These are phyloP conservation scores for Boletales sp. DNA, from an alignment of 768 basidiomycete genomes.

Conservation along the genomic window DNA sequence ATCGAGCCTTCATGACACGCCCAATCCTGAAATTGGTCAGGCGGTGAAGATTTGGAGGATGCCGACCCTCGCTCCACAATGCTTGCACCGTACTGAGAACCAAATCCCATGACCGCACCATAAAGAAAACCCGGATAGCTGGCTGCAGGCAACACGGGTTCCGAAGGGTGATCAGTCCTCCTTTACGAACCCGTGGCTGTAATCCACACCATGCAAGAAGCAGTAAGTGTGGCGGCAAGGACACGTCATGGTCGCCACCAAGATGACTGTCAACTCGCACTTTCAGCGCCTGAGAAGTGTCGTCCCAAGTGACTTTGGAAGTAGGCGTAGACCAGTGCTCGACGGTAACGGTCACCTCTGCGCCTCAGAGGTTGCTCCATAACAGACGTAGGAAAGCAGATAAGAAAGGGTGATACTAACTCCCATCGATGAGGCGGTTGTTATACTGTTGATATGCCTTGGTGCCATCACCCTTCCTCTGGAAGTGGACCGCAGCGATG, in stretches of 20 bases:
- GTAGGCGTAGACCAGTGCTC: slow-evolving; percentile 22
- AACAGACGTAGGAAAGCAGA: slow-evolving; percentile 33
- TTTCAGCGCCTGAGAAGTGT: slow-evolving; percentile 25
- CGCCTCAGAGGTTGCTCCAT: slow-evolving; percentile 14
- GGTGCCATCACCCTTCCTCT: slow-evolving; percentile 81
- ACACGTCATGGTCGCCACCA: slow-evolving; percentile 30
- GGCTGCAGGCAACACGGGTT: slow-evolving; percentile 24
- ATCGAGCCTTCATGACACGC: slow-evolving; percentile 25
- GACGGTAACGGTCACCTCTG: slow-evolving; percentile 19
- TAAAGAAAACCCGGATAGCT: slow-evolving; percentile 22
- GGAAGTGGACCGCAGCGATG: slow-evolving; percentile 82
- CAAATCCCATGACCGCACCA: slow-evolving; percentile 31
- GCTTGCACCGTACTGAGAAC: slow-evolving; percentile 31
- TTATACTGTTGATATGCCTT: slow-evolving; percentile 95
- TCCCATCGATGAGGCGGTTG: slow-evolving; percentile 99
- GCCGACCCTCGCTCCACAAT: slow-evolving; percentile 26
- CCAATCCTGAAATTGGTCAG: slow-evolving; percentile 34
- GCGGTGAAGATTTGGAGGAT: slow-evolving; percentile 31
- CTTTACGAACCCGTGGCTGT: slow-evolving; percentile 20
- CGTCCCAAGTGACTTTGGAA: slow-evolving; percentile 21
- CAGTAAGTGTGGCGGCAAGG: slow-evolving; percentile 22
- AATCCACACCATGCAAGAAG: slow-evolving; percentile 18
- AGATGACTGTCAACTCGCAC: slow-evolving; percentile 28
- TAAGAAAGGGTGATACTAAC: slow-evolving; percentile 81
- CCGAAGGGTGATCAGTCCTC: slow-evolving; percentile 30